Evolutionary conservation across 225 moss, liverwort and hornwort species (phyloP), one percentile per base, ranked within the genome.

Genomic region (Marchantia polymorpha): DNA sequence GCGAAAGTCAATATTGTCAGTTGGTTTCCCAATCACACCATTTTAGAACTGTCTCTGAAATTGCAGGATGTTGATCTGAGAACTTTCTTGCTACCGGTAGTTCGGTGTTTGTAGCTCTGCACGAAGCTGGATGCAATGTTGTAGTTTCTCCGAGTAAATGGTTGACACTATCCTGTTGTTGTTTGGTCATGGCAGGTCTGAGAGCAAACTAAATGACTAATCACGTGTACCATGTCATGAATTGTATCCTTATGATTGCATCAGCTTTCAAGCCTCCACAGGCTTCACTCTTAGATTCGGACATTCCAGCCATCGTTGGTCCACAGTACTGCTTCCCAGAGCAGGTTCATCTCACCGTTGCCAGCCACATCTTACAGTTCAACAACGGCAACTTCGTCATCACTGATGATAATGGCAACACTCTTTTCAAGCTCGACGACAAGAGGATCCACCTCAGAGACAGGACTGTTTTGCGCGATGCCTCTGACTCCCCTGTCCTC

Each of bases 321-420:
- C 71, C 71, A 15, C 48, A 76, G 51, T 85, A 82, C 31, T 47
- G 76, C 51, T 14, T 66, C 1, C 48, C 75, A 0, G 8, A 82
- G 50, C 74, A 77, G 9, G 23, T 22, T 0, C 56, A 76, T 0
- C 75, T 85, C 26, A 76, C 85, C 0, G 53, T 85, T 3, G 59
- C 79, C 12, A 79, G 75, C 64, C 79, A 85, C 30, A 20, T 60
- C 6, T 6, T 15, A 0, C 10, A 65, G 23, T 60, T 85, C 66
- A 52, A 79, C 8, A 69, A 72, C 8, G 85, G 85, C 0, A 79
- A 85, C 51, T 85, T 85, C 30, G 48, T 82, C 5, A 85, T 85
- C 9, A 77, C 85, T 13, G 79, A 85, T n/a, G 25, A 64, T 0
- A 17, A 76, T 1, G 82, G 82, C 0, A 53, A 82, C 14, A 49